phyloP scores from a whole-genome alignment of 2,329 filamentous ascomycete genomes.

The Penicillium sp. region DNA sequence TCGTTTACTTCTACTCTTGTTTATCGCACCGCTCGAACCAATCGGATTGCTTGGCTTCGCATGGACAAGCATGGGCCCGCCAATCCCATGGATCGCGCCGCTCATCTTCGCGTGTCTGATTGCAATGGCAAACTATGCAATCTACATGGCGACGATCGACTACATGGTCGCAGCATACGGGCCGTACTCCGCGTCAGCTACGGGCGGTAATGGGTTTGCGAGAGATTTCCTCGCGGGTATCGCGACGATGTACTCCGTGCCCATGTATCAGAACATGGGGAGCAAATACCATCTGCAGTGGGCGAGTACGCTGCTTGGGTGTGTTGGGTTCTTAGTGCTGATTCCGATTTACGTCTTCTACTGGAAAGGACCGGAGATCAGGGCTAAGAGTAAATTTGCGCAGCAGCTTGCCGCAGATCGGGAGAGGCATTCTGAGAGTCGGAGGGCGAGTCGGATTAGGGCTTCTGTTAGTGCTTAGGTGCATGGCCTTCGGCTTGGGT shows the following conservation, averaged over 20 bases:
- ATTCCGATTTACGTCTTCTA: constrained; percentile 58
- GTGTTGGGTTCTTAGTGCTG: constrained; percentile 51
- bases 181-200: constrained; percentile 70
- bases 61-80: constrained; percentile 65
- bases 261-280: constrained; percentile 57
- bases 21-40: constrained; percentile 48
- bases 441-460: constrained; percentile 12
- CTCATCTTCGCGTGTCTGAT: constrained; percentile 65
- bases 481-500: neutral
- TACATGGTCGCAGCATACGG: constrained; percentile 77
- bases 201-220: constrained; percentile 72
- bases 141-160: constrained; percentile 75
- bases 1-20: constrained; percentile 65
- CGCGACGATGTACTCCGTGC: constrained; percentile 65
- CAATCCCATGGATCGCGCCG: constrained; percentile 65
- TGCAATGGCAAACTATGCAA: constrained; percentile 70
- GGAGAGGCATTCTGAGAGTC: constrained; percentile 9
- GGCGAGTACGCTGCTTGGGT: constrained; percentile 55
- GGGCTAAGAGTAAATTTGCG: constrained; percentile 37
- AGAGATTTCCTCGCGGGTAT: constrained; percentile 72
- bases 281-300: constrained; percentile 49
- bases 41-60: constrained; percentile 70
- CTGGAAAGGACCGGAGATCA: constrained; percentile 54
- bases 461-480: constrained; percentile 4
- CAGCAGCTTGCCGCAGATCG: constrained; percentile 24